These are phyloP conservation scores for Fusarium sp. DNA, from an alignment of 2,329 filamentous ascomycete species.

Conservation along the genomic window DNA sequence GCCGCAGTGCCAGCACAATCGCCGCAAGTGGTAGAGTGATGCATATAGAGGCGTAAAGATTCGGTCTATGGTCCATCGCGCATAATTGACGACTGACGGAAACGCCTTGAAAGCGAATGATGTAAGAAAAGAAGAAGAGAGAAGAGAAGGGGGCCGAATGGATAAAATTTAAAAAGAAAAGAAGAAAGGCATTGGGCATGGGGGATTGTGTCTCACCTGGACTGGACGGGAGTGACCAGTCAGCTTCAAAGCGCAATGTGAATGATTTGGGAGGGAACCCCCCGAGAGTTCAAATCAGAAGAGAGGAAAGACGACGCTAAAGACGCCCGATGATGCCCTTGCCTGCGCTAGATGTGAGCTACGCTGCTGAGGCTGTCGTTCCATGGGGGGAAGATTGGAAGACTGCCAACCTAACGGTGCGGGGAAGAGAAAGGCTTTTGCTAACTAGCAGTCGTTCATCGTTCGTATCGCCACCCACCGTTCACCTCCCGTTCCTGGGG, in stretches of 20 bases:
- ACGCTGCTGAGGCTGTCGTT: not conserved
- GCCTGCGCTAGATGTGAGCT: not conserved
- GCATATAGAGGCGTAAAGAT: constrained; percentile 33
- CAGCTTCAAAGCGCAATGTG: not conserved
- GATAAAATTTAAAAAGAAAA: not conserved
- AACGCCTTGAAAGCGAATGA: not conserved
- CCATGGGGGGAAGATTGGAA: not conserved
- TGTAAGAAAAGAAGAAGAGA: not conserved
- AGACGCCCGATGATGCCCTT: not conserved
- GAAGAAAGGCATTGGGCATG: not conserved
- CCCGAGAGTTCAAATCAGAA: not conserved
- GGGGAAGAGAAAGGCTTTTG: not conserved
- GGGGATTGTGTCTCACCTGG: constrained; percentile 16
- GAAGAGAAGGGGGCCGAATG: constrained; percentile 2
- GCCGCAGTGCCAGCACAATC: constrained; percentile 33
- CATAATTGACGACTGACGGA: constrained; percentile 13
- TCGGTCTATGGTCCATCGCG: constrained; percentile 34
- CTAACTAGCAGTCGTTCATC: too few species aligned
- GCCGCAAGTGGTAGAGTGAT: constrained; percentile 37
- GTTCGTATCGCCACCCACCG: too few species aligned
- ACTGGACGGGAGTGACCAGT: not conserved
- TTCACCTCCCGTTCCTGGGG: too few species aligned
- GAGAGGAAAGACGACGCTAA: constrained; percentile 1
- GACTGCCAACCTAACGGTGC: not conserved
- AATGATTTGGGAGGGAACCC: not conserved